phyloP scores from a whole-genome alignment of 148 eudicot species.

The Pouteria glomerata region DNA sequence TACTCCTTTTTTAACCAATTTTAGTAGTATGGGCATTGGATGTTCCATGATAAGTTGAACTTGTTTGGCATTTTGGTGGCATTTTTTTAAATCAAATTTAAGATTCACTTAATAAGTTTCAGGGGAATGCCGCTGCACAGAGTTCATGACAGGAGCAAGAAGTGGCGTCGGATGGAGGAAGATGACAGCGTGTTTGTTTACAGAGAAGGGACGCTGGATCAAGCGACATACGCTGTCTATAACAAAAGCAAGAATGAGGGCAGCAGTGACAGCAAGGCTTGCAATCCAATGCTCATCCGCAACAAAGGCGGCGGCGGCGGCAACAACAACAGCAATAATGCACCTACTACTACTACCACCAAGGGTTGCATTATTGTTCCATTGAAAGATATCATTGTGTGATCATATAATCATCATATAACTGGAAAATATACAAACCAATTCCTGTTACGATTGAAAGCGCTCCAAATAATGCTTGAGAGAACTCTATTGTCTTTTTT shows the following conservation, averaged over 20 bases:
- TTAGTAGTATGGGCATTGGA: neutral
- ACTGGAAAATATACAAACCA: neutral
- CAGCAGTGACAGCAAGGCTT: neutral
- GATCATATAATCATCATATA: neutral
- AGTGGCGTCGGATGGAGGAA: constrained; percentile 32
- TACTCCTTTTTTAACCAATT: neutral
- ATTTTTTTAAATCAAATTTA: too few relatives aligned
- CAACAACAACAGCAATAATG: too few relatives aligned
- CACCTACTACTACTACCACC: too few relatives aligned
- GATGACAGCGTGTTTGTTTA: constrained; percentile 34
- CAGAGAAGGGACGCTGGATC: constrained; percentile 45
- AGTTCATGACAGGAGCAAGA: constrained; percentile 26
- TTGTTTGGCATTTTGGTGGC: neutral
- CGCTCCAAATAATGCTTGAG: too few relatives aligned
- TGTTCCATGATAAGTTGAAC: neutral
- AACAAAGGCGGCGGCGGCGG: constrained; percentile 23
- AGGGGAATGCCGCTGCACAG: constrained; percentile 50
- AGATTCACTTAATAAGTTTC: too few relatives aligned
- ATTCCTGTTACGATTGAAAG: too few relatives aligned
- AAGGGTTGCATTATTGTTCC: constrained; percentile 24
- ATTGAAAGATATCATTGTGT: constrained; percentile 31
- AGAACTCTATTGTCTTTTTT: too few relatives aligned
- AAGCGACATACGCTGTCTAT: constrained; percentile 17
- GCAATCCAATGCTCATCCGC: constrained; percentile 20
- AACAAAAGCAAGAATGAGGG: constrained; percentile 9